Conservation (phyloP, 768 basidiomycete species). For the Jaapia argillacea region DNA sequence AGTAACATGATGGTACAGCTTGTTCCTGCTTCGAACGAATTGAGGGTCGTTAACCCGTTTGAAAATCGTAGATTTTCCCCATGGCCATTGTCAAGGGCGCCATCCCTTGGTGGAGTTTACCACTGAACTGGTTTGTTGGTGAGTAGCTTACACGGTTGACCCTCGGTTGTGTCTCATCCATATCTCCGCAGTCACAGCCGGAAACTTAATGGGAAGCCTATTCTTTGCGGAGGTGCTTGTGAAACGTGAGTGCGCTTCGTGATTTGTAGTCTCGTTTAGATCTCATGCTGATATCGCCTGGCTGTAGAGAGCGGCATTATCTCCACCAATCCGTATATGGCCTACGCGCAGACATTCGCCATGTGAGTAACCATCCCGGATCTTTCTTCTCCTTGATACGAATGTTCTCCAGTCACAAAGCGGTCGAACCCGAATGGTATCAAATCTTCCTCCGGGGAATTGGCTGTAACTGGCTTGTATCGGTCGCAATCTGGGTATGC, state of each 20-base stretch:
- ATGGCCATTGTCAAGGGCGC: constrained; percentile 55
- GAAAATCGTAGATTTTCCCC: constrained; percentile 51
- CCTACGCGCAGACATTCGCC: constrained; percentile 43
- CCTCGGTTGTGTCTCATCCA: neutral
- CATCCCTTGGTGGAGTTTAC: constrained; percentile 62
- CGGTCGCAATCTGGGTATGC: constrained; percentile 64
- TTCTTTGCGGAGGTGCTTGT: constrained; percentile 62
- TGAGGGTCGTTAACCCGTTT: neutral
- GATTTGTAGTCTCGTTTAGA: neutral
- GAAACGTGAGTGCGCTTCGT: constrained; percentile 35
- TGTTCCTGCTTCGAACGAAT: constrained; percentile 4
- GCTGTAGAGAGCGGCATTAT: constrained; percentile 48
- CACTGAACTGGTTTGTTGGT: constrained; percentile 64
- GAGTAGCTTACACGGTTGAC: constrained; percentile 5
- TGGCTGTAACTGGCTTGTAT: constrained; percentile 72
- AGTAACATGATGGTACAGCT: constrained; percentile 63
- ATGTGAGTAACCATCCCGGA: constrained; percentile 33
- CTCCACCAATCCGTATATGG: constrained; percentile 44
- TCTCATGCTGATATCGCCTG: constrained; percentile 1
- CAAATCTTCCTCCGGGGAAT: constrained; percentile 68
- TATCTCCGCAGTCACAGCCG: constrained; percentile 42
- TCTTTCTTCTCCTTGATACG: neutral
- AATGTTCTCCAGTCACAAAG: constrained; percentile 41
- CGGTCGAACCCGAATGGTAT: constrained; percentile 55
- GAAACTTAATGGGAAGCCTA: constrained; percentile 58